Base-by-base conservation (phyloP, 2,329 filamentous ascomycete genomes). In the Fusarium poae region DNA sequence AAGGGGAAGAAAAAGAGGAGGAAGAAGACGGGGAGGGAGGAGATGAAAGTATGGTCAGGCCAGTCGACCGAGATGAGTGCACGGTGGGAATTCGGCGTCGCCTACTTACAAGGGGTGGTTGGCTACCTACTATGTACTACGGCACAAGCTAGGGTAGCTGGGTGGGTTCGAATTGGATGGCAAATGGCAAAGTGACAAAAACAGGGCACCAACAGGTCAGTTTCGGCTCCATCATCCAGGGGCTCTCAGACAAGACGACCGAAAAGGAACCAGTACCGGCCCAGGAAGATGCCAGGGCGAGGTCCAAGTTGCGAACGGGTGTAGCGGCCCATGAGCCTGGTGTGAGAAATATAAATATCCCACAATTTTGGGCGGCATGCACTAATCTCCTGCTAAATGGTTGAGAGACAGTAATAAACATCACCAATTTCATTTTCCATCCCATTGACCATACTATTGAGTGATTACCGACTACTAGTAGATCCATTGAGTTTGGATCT, bases 11-110 rank as follows among this genome's bases (percentile, higher is more conserved):
- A 70, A 72, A 71, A 60, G 62, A 59, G 71, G 58, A 70, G 68
- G 69, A 72, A 68, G 61, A 68, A 63, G 43, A 30, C n/a, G 58
- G 68, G 59, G 72, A 69, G 72, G 62, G 64, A 73, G 49, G 65
- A 70, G 70, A 70, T 58, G 65, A 62, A 61, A 68, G 72, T 34
- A 74, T 70, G 73, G 72, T 74, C 67, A 72, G 27, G 72, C 73
- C 67, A 72, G 72, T 66, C 51, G 60, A 61, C 63, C 60, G 55
- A 76, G 66, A 74, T 72, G 74, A 72, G 72, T 65, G 61, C 68
- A 63, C 50, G 58, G 72, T 73, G 70, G 64, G 64, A 73, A 74
- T 70, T 60, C 64, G 68, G 63, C 60, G 55, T 50, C 57, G 68
- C 57, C 56, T 67, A 45, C 56, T 53, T 67, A 50, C 64, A 73